Evolutionary conservation across 768 basidiomycete species (phyloP).

Genomic region (Suillus subluteus): DNA sequence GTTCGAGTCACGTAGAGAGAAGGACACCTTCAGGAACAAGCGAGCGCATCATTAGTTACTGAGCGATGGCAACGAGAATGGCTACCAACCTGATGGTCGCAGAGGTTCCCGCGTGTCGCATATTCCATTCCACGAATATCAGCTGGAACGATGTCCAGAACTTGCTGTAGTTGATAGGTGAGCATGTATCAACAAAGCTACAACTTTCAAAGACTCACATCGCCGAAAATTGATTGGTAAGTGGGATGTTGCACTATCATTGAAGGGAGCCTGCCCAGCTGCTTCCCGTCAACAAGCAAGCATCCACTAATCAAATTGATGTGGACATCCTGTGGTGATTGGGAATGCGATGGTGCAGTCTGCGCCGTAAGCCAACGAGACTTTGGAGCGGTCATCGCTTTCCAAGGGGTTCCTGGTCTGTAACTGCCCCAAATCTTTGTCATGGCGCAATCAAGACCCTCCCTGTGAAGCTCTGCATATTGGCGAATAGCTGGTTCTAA

Average conservation of each 20-base stretch:
- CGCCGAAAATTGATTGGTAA: conserved; percentile 26
- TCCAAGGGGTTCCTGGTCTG: conserved; percentile 28
- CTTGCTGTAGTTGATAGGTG: conserved; percentile 20
- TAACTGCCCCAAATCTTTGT: conserved; percentile 28
- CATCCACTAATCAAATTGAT: conserved; percentile 29
- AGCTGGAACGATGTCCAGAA: conserved; percentile 25
- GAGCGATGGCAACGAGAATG: background rate
- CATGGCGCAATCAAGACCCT: conserved; percentile 26
- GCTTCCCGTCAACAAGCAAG: conserved; percentile 31
- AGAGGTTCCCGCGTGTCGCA: conserved; percentile 21
- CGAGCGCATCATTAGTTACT: background rate
- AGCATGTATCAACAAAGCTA: background rate
- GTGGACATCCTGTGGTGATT: conserved; percentile 26
- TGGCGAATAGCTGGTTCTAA: conserved; percentile 21
- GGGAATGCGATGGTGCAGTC: conserved; percentile 15
- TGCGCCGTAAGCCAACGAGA: conserved; percentile 27
- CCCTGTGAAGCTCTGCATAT: conserved; percentile 7
- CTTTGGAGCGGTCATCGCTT: conserved; percentile 11
- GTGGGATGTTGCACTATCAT: conserved; percentile 22
- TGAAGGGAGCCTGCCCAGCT: conserved; percentile 27
- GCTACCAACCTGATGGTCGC: conserved; percentile 22
- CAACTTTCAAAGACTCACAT: conserved; percentile 15
- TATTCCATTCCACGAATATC: conserved; percentile 32
- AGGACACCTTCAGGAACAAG: conserved; percentile 25
- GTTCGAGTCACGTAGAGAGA: conserved; percentile 19